Conservation (phyloP, 192 early-diverging fungal genomes). For the Chytriomyces hyalinus region DNA sequence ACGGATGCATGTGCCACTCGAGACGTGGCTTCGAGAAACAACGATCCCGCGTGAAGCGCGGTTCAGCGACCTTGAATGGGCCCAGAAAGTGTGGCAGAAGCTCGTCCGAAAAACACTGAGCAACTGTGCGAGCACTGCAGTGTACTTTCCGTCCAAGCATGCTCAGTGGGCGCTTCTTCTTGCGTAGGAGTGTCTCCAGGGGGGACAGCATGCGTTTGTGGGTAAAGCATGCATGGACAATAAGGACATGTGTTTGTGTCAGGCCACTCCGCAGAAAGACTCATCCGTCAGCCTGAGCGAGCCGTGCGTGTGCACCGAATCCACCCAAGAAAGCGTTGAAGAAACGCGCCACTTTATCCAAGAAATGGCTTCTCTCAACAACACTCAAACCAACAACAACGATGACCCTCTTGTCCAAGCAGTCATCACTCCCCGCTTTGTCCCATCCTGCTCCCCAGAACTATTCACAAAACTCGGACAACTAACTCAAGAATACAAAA, state of each 20-base stretch:
- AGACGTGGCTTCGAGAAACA: constrained; percentile 83
- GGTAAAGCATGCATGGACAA: constrained; percentile 97
- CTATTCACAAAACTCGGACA: constrained; percentile 73
- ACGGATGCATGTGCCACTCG: constrained; percentile 83
- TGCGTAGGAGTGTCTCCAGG: constrained; percentile 66
- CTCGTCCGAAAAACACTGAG: constrained; percentile 71
- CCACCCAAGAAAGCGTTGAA: constrained; percentile 66
- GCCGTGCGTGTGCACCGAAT: constrained; percentile 79
- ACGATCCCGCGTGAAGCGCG: constrained; percentile 85
- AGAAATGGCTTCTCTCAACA: constrained; percentile 1
- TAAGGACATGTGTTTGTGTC: constrained; percentile 2
- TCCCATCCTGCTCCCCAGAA: constrained; percentile 75
- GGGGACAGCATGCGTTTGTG: constrained; percentile 91
- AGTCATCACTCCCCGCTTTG: constrained; percentile 92
- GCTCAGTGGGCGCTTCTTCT: constrained; percentile 71
- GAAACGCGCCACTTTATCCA: constrained; percentile 59
- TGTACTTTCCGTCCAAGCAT: constrained; percentile 92
- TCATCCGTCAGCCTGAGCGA: constrained; percentile 54
- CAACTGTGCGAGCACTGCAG: constrained; percentile 87
- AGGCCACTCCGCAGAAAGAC: no score
- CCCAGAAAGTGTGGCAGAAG: constrained; percentile 68
- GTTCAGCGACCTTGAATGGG: constrained; percentile 70
- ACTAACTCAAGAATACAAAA: constrained; percentile 61
- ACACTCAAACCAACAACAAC: constrained; percentile 21
- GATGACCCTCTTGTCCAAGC: constrained; percentile 55